Conservation (phyloP, 2,329 filamentous ascomycete species). For the Colletotrichum orchidophilum region DNA sequence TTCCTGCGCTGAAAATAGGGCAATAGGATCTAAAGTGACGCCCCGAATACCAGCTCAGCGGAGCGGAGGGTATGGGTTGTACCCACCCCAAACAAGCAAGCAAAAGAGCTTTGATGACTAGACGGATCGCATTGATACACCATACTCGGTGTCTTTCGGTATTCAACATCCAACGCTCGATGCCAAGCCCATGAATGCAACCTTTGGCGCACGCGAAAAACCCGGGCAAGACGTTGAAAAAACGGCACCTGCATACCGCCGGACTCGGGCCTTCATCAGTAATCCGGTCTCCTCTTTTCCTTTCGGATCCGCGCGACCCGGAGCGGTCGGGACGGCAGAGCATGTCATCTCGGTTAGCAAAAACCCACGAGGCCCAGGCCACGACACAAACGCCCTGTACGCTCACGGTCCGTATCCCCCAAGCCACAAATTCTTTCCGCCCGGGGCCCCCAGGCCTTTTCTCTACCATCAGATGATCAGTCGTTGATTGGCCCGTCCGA, state of each 20-base stretch:
- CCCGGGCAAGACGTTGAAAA: not conserved
- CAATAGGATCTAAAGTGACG: too few relatives aligned
- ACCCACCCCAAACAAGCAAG: too few relatives aligned
- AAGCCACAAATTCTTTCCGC: not conserved
- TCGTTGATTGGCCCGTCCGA: slow-evolving; percentile 21
- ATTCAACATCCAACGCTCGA: not conserved
- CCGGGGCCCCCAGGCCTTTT: not conserved
- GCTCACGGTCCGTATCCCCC: not conserved
- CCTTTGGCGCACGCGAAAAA: not conserved
- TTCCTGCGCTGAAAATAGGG: too few relatives aligned
- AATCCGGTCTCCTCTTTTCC: not conserved
- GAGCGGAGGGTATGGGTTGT: too few relatives aligned
- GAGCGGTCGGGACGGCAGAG: not conserved
- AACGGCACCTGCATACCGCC: not conserved
- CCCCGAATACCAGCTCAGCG: too few relatives aligned
- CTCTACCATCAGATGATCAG: not conserved
- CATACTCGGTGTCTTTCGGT: not conserved
- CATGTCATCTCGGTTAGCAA: slow-evolving; percentile 27
- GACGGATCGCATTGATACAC: not conserved
- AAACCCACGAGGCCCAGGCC: not conserved
- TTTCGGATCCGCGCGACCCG: not conserved
- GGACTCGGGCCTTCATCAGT: not conserved
- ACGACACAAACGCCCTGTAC: slow-evolving; percentile 12
- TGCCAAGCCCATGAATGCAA: not conserved
- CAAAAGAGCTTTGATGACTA: not conserved